Evolutionary conservation across 2,329 filamentous ascomycete species (phyloP), one percentile per base, ranked within the genome.

Genomic region (Ascochyta clinopodiicola): DNA sequence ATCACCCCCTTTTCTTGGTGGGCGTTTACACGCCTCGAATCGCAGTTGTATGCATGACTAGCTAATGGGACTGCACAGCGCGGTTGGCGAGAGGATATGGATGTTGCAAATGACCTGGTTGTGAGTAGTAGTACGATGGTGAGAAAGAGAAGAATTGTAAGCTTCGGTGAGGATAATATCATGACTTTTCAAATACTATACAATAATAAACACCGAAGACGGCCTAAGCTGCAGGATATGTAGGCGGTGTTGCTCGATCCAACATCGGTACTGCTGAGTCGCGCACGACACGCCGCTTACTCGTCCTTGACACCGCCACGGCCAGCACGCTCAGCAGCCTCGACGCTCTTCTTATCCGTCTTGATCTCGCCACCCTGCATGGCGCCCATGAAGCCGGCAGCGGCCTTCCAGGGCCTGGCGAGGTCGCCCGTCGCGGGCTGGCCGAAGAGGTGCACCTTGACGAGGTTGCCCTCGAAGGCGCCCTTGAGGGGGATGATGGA

Each of bases 401-500:
- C 79, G 45, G 87, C 84, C 88, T 98, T 99, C 89, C 96, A 99
- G 62, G 95, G 95, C 59, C 95, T 86, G 86, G 96, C 95, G 67
- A 99, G 86, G 63, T 99, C 95, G 50, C 94, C 95, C 54, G 82
- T 86, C 36, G 95, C 94, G 35, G 94, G 86, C 78, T 95, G 83
- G 71, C 93, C 93, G 63, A 93, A 90, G 62, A 99, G 67, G 80
- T 98, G 90, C 73, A 99, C 94, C 86, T 98, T 97, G 83, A 95
- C 86, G 70, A 97, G 83, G 84, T 97, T 98, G 81, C 89, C 85
- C 84, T 99, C 95, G 78, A 99, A 86, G 40, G 92, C 94, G 75
- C 90, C 86, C 88, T 99, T 99, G 79, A 98, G 84, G 31, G 95
- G 95, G 75, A 99, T 95, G 81, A 99, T 96, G 77, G 90, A 96